Percentiles rank a stretch among this genome's conserved stretches.
Conservation (phyloP, 2,329 filamentous ascomycete species). For the Pseudogymnoascus sp. region DNA sequence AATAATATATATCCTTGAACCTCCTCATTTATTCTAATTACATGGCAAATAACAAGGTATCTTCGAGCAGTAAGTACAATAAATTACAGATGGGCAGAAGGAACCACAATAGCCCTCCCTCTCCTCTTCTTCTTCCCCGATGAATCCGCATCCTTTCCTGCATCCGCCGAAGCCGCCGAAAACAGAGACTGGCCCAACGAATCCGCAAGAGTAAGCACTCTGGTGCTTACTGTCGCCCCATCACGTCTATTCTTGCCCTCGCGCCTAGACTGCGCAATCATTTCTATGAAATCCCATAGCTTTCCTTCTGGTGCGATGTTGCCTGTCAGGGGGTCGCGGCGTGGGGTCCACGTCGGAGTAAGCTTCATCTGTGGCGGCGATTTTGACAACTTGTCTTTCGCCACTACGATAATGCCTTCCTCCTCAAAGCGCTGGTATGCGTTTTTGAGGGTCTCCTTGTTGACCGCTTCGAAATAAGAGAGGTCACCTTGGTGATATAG, state of each 20-base stretch:
- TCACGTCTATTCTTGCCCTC: constrained; percentile 97
- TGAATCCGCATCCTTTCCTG: constrained; percentile 44
- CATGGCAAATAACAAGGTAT: not conserved
- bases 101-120: constrained; percentile 40
- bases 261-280: constrained; percentile 71
- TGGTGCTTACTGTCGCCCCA: constrained; percentile 75
- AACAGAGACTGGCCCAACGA: constrained; percentile 65
- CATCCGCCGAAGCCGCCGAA: constrained; percentile 38
- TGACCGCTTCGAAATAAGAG: constrained; percentile 95
- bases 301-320: constrained; percentile 62
- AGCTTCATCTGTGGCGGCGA: constrained; percentile 58
- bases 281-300: constrained; percentile 87
- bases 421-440: constrained; percentile 82
- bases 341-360: constrained; percentile 66
- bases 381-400: constrained; percentile 60
- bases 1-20: constrained; percentile 17
- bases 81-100: constrained; percentile 43
- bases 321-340: constrained; percentile 54
- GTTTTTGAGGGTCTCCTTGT: constrained; percentile 96
- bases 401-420: constrained; percentile 75
- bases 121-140: constrained; percentile 41
- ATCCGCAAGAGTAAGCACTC: constrained; percentile 74
- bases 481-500: constrained; percentile 96
- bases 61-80: not conserved
- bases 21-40: not conserved